Evolutionary conservation across 768 basidiomycete species (phyloP).

Genomic region (Dentipellis fragilis): DNA sequence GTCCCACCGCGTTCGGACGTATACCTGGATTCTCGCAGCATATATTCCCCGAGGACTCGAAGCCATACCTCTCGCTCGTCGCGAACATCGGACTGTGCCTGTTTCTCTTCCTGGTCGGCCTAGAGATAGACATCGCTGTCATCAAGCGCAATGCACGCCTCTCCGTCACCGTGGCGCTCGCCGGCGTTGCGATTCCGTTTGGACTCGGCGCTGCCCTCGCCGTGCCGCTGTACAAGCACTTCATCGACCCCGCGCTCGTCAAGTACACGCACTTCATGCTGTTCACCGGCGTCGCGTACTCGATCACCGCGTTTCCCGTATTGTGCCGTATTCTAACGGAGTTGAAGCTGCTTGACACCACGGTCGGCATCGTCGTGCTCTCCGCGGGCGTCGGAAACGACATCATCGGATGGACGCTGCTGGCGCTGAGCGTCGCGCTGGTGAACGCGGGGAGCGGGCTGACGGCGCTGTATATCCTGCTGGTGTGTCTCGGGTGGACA

Average conservation of each 20-base stretch:
- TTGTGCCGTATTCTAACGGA: constrained; percentile 84
- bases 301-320: constrained; percentile 82
- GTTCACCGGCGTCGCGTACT: constrained; percentile 86
- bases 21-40: constrained; percentile 83
- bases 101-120: constrained; percentile 88
- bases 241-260: constrained; percentile 48
- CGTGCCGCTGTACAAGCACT: constrained; percentile 62
- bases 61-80: constrained; percentile 73
- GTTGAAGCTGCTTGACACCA: constrained; percentile 83
- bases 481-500: constrained; percentile 73
- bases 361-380: constrained; percentile 86
- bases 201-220: constrained; percentile 68
- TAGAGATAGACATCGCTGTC: constrained; percentile 76
- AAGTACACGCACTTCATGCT: constrained; percentile 89
- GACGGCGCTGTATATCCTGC: constrained; percentile 76
- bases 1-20: constrained; percentile 57
- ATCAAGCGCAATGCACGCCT: constrained; percentile 70
- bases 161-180: constrained; percentile 60
- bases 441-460: constrained; percentile 82
- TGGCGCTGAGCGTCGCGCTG: constrained; percentile 86
- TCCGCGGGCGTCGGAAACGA: constrained; percentile 89
- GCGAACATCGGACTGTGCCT: constrained; percentile 85
- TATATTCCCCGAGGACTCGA: constrained; percentile 68
- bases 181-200: constrained; percentile 85
- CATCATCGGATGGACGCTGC: constrained; percentile 66